Conservation (phyloP, 768 basidiomycete species). For the Russula compacta region DNA sequence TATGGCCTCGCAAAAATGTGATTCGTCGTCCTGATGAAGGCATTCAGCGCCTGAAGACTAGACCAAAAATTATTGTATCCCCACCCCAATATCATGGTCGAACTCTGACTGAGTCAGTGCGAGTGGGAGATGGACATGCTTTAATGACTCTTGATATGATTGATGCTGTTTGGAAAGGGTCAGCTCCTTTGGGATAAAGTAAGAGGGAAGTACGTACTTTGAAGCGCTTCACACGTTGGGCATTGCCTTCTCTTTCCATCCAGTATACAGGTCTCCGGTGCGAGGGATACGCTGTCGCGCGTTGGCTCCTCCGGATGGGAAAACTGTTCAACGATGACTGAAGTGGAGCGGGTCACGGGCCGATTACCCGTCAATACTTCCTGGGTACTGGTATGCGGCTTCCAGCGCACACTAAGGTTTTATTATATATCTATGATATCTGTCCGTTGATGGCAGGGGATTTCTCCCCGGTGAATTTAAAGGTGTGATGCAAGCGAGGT, state of each 20-base stretch:
- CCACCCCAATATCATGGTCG: conserved; percentile 51
- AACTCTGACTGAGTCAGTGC: conserved; percentile 42
- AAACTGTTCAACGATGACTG: too few relatives aligned
- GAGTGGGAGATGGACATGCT: conserved; percentile 64
- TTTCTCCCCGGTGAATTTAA: too few relatives aligned
- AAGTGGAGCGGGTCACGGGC: too few relatives aligned
- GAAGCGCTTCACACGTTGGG: conserved; percentile 39
- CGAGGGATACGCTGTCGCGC: background rate
- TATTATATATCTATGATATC: too few relatives aligned
- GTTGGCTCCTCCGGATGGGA: background rate
- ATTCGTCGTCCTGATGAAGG: conserved; percentile 56
- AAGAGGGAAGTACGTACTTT: conserved; percentile 29
- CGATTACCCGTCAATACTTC: too few relatives aligned
- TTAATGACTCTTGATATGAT: conserved; percentile 59
- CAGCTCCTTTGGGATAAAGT: background rate
- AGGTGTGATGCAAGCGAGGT: too few relatives aligned
- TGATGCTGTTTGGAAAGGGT: conserved; percentile 42
- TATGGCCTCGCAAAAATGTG: conserved; percentile 68
- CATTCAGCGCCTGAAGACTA: background rate
- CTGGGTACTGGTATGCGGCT: too few relatives aligned
- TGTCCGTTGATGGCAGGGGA: too few relatives aligned
- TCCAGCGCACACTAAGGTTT: too few relatives aligned
- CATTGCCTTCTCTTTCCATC: conserved; percentile 2
- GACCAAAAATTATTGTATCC: conserved; percentile 3
- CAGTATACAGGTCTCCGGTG: conserved; percentile 12